These are phyloP conservation scores for Aspergillus sp. DNA, from an alignment of 2,329 filamentous ascomycete genomes.

Conservation along the genomic window DNA sequence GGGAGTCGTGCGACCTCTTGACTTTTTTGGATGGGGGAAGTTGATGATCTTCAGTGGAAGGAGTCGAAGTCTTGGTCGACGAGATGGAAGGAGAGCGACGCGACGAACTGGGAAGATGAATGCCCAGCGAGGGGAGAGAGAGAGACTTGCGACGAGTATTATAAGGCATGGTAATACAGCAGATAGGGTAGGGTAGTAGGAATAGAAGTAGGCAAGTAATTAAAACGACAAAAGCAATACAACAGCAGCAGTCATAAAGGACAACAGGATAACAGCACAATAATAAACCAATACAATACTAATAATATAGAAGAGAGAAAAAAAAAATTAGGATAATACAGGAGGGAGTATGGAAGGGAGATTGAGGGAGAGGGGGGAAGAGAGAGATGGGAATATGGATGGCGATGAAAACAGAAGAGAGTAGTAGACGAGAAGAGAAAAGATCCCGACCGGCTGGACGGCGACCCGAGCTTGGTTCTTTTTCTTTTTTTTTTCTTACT, in stretches of 20 bases:
- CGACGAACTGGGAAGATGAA: conserved; percentile 63
- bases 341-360: conserved; percentile 5
- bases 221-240: conserved; percentile 7
- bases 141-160: conserved; percentile 96
- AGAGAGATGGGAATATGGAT: conserved; percentile 7
- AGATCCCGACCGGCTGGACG: not conserved
- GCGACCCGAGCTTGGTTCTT: not conserved
- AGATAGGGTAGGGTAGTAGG: not conserved
- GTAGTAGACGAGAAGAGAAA: not conserved
- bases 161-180: conserved; percentile 63
- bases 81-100: conserved; percentile 54
- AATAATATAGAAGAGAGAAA: conserved; percentile 8
- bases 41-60: conserved; percentile 47
- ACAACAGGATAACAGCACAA: conserved; percentile 1
- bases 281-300: conserved; percentile 15
- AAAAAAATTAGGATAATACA: conserved; percentile 11
- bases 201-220: not conserved
- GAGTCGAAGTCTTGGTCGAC: conserved; percentile 52
- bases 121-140: conserved; percentile 85
- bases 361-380: conserved; percentile 1
- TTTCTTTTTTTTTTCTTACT: not conserved
- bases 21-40: conserved; percentile 57
- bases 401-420: conserved; percentile 3
- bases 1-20: conserved; percentile 66
- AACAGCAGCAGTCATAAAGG: not conserved